These are phyloP conservation scores for Podila horticola DNA, from an alignment of 192 early-diverging fungal species.

Conservation along the genomic window DNA sequence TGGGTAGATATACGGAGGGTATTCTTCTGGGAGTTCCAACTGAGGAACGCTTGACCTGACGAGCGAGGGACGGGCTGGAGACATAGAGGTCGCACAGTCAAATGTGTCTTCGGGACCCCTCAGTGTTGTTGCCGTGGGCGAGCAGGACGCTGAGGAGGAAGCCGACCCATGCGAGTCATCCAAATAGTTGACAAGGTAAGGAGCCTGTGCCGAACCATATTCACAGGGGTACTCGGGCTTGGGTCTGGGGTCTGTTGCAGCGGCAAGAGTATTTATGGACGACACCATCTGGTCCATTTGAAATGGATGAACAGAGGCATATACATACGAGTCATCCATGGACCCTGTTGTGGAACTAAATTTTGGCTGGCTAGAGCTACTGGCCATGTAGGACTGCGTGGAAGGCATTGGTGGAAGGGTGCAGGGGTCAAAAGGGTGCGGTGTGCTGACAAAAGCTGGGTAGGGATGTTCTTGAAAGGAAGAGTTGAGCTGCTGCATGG, in stretches of 20 bases:
- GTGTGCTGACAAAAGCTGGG: not conserved
- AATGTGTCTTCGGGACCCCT: not conserved
- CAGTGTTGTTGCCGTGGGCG: not conserved
- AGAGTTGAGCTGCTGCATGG: not conserved
- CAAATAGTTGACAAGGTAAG: not conserved
- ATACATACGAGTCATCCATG: not conserved
- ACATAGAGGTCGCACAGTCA: constrained; percentile 6
- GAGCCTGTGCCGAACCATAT: not conserved
- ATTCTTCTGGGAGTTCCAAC: constrained; percentile 27
- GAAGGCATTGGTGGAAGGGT: constrained; percentile 5
- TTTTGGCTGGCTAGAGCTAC: not conserved
- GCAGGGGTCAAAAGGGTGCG: constrained; percentile 14
- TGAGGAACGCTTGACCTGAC: not conserved
- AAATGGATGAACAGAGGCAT: constrained; percentile 26
- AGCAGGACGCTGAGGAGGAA: not conserved
- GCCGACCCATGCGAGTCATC: constrained; percentile 4
- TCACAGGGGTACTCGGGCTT: constrained; percentile 10
- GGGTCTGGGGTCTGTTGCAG: constrained; percentile 4
- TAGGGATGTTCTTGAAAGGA: not conserved
- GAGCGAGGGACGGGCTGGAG: not conserved
- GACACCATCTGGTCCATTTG: constrained; percentile 34
- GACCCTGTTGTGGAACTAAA: not conserved
- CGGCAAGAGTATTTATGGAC: constrained; percentile 27
- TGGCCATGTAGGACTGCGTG: not conserved
- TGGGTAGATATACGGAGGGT: constrained; percentile 3